phyloP scores from a whole-genome alignment of 352 stramenopile genomes.

The Phytopythium montanum region DNA sequence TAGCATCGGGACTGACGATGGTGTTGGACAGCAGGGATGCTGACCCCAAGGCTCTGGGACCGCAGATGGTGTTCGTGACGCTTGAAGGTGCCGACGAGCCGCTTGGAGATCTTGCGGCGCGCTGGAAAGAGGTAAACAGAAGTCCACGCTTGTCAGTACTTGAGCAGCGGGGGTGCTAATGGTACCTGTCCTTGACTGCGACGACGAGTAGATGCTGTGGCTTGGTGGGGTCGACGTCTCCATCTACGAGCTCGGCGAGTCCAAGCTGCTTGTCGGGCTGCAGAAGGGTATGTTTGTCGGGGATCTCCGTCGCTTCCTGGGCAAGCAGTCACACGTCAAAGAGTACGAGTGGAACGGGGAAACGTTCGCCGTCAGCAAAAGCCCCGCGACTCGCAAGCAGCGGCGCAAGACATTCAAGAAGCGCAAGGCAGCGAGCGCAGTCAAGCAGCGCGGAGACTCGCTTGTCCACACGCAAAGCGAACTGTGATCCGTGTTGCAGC shows the following conservation, averaged over 20 bases:
- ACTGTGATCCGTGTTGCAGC: conserved; percentile 21
- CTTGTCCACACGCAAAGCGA: conserved; percentile 17
- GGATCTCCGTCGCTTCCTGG: conserved; percentile 49
- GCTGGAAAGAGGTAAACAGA: conserved; percentile 80
- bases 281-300: conserved; percentile 51
- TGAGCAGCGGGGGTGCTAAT: neutral
- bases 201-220: conserved; percentile 51
- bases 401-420: conserved; percentile 20
- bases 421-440: conserved; percentile 4
- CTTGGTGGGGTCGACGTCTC: conserved; percentile 65
- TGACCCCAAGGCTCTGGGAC: conserved; percentile 48
- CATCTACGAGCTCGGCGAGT: conserved; percentile 60
- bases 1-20: neutral
- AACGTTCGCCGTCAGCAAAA: conserved; percentile 12
- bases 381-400: conserved; percentile 4
- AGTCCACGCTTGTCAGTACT: neutral
- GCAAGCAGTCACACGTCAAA: conserved; percentile 43
- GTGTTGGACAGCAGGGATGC: conserved; percentile 21
- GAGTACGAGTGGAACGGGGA: conserved; percentile 68
- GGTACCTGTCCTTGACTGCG: neutral
- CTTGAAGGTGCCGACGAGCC: conserved; percentile 25
- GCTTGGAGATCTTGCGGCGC: conserved; percentile 40
- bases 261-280: conserved; percentile 56
- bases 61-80: conserved; percentile 82
- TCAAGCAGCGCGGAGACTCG: conserved; percentile 8